These are phyloP conservation scores for Nitzschia sp. DNA, from an alignment of 108 stramenopile genomes.

Conservation along the genomic window DNA sequence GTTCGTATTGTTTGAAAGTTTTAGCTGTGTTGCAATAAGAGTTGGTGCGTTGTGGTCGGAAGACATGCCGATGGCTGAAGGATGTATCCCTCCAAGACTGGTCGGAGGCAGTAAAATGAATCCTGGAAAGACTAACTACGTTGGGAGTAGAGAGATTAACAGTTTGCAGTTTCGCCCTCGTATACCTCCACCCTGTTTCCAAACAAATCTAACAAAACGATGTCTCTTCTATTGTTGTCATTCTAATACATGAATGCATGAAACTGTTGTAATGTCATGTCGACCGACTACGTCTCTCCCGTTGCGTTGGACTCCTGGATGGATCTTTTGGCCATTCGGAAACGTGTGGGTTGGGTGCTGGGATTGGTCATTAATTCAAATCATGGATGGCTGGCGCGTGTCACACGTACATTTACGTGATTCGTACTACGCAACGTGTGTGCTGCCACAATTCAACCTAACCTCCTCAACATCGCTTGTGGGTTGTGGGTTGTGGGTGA, in stretches of 20 bases:
- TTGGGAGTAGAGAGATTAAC: too few relatives aligned
- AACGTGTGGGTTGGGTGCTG: neutral
- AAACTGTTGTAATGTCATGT: neutral
- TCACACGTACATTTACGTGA: conserved; percentile 7
- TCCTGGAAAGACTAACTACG: too few relatives aligned
- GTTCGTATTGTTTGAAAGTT: conserved; percentile 3
- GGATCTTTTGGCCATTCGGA: too few relatives aligned
- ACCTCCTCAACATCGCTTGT: neutral
- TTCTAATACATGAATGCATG: neutral
- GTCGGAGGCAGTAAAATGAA: too few relatives aligned
- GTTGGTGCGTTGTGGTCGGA: too few relatives aligned
- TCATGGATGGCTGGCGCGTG: conserved; percentile 1
- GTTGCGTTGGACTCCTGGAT: neutral
- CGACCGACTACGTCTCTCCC: neutral
- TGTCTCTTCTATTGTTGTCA: neutral
- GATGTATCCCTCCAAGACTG: too few relatives aligned
- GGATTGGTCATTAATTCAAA: conserved; percentile 2
- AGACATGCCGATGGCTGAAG: too few relatives aligned
- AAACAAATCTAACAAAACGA: neutral
- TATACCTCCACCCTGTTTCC: too few relatives aligned
- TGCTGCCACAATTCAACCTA: neutral
- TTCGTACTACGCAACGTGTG: neutral
- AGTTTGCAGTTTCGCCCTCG: too few relatives aligned
- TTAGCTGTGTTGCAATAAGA: too few relatives aligned
- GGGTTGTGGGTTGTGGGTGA: too few relatives aligned